Base-by-base conservation (phyloP, 1,139 yeast genomes). In the Kurtzmaniella quercitrusa region DNA sequence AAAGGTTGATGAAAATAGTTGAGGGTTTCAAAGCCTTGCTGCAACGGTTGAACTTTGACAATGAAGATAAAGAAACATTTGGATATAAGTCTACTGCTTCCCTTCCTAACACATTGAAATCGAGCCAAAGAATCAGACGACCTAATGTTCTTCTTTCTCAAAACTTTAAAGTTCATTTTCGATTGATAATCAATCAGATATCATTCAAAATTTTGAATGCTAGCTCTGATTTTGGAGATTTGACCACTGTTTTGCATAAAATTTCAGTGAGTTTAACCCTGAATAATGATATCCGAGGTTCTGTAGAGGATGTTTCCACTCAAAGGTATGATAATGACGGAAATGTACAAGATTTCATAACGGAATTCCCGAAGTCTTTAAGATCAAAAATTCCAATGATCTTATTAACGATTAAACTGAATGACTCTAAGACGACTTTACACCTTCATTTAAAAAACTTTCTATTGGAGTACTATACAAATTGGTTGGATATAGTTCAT, bases 401-500 rank as follows among this genome's bases (percentile, higher is more conserved):
- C 2, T 38, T 62, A 15, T 41, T 66, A n/a, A 53, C 50, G 19
- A 43, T 48, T 8, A 61, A 57, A 42, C 41, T 47, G 1, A 43
- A 39, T 36, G 68, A 64, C 4, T 59, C 55, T 33, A 41, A 46
- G 0, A 51, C 49, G 6, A 51, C 53, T 5, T 42, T 66, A 12
- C 77, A 72, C 21, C 44, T 79, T 2, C 63, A 68, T 19, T 48
- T 79, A n/a, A 63, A 75, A 39, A 75, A 78, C 44, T 46, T 75
- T 12, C 48, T 65, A 15, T 17, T 82, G 3, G 79, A 78, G 37
- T 81, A 81, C 48, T 75, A 77, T 53, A 77, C 88, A 0, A 57
- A 62, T 23, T 83, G 89, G 90, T 53, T 82, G 37, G 50, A 41
- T 43, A 54, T 50, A 17, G 57, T 68, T 37, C 59, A 54, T 29